Evolutionary conservation across 805 yeast genomes (phyloP), one percentile per base, ranked within the genome.

Genomic region (Ogataea pini): DNA sequence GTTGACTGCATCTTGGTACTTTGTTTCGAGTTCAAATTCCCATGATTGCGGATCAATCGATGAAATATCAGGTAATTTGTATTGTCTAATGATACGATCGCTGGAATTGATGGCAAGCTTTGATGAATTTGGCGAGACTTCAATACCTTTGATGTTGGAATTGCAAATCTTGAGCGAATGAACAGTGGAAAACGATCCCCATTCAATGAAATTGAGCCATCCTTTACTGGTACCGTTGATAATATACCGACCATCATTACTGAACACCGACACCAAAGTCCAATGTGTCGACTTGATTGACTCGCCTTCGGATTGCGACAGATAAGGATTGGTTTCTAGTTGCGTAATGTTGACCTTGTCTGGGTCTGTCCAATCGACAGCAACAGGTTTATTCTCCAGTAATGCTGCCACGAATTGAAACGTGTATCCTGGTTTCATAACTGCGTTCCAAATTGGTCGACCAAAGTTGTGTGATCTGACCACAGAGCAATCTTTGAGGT

Each of bases 1-100:
- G 66, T 89, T 91, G 29, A 91, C 96, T 41, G 89, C 89, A 65
- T 91, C 97, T 65, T 90, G 96, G 62, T 89, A 91, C 59, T 80
- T 83, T 61, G 87, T 92, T 55, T 85, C 91, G 5, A 84, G 71
- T 47, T 82, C 89, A 40, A 90, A 70, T 31, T 68, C 71, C 51
- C 61, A 60, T 19, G 36, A 44, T 2, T 56, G 50, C 2, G 42
- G 38, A 13, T n/a, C 18, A 7, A 49, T 20, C 4, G 44, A 44
- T 12, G 19, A 18, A 17, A 50, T 28, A 4, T 45, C 49, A 3
- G 82, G 81, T 27, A 80, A 56, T 25, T 64, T 69, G 36, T 76
- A 69, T 62, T 87, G 94, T 47, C 94, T 70, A 17, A 86, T 83
- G 12, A 86, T 77, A 48, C 92, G 70, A 66, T 87, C 95, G 10